These are phyloP conservation scores for Ophiostoma novo-ulmi DNA, from an alignment of 2,329 filamentous ascomycete genomes.

Conservation along the genomic window DNA sequence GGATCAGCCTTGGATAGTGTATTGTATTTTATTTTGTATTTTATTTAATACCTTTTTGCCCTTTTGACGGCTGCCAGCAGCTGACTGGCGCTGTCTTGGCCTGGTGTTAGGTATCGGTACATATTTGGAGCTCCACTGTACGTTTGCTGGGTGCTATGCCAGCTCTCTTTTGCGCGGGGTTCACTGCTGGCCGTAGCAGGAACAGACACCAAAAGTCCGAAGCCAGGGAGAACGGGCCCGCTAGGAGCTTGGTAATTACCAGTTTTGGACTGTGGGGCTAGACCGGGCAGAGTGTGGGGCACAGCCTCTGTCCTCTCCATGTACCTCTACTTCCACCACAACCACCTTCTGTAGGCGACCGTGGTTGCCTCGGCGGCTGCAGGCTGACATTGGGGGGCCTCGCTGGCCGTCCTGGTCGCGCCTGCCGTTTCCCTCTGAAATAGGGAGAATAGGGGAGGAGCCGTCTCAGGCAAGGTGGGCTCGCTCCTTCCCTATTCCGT, in stretches of 20 bases:
- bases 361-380: slow-evolving; percentile 9
- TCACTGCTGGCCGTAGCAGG: slow-evolving; percentile 1
- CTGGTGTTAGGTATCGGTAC: slow-evolving; percentile 7
- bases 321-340: slow-evolving; percentile 4
- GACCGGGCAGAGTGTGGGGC: background rate
- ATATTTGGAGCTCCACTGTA: background rate
- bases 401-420: background rate
- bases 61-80: slow-evolving; percentile 12
- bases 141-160: background rate
- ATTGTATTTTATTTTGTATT: background rate
- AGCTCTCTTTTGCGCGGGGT: slow-evolving; percentile 11
- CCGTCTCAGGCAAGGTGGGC: slow-evolving; percentile 12
- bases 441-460: slow-evolving; percentile 12
- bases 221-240: slow-evolving; percentile 12
- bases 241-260: slow-evolving; percentile 6
- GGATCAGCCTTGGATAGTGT: background rate
- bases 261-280: slow-evolving; percentile 4
- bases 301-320: too few relatives aligned
- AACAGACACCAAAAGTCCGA: background rate
- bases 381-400: background rate
- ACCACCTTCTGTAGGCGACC: background rate
- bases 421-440: slow-evolving; percentile 7
- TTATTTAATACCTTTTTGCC: background rate
- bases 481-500: slow-evolving; percentile 16
- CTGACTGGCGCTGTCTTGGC: slow-evolving; percentile 3